These are phyloP conservation scores for Capsicum chinense DNA, from an alignment of 257 asterid genomes.

Conservation along the genomic window DNA sequence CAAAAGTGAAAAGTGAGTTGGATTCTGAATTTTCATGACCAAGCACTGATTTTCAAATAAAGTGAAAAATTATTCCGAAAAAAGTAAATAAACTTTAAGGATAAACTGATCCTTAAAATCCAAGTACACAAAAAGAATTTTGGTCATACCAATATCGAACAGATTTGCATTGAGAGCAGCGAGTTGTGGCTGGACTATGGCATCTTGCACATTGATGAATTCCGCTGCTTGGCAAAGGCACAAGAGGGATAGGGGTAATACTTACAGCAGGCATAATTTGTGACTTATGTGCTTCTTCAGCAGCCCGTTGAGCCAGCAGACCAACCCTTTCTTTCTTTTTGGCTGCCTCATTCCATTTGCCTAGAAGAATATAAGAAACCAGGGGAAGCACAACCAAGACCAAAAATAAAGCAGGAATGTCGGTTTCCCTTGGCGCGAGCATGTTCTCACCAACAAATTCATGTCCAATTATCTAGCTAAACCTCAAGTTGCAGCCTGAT, in stretches of 20 bases:
- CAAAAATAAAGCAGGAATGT: conserved; percentile 62
- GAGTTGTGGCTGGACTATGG: conserved; percentile 67
- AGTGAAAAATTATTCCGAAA: not conserved
- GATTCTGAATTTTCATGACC: not conserved
- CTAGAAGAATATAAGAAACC: conserved; percentile 67
- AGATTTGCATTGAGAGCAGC: conserved; percentile 83
- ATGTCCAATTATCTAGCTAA: conserved; percentile 54
- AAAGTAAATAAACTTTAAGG: not conserved
- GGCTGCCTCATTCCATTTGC: conserved; percentile 73
- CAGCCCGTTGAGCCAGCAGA: conserved; percentile 54
- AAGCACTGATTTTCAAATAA: not conserved
- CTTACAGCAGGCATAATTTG: conserved; percentile 52
- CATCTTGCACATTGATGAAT: conserved; percentile 73
- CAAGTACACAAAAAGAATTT: conserved; percentile 7
- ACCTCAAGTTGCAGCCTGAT: conserved; percentile 38
- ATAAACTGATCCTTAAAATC: not conserved
- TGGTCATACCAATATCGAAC: conserved; percentile 78
- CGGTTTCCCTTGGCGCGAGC: conserved; percentile 85
- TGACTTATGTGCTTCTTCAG: conserved; percentile 57
- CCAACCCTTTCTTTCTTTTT: conserved; percentile 59
- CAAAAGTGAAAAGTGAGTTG: not conserved
- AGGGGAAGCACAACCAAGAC: conserved; percentile 81
- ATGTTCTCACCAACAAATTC: conserved; percentile 72
- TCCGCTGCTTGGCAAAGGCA: conserved; percentile 52
- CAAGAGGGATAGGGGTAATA: conserved; percentile 43